Base-by-base conservation (phyloP, 306 rosid species). In the Trichosanthes truncata region DNA sequence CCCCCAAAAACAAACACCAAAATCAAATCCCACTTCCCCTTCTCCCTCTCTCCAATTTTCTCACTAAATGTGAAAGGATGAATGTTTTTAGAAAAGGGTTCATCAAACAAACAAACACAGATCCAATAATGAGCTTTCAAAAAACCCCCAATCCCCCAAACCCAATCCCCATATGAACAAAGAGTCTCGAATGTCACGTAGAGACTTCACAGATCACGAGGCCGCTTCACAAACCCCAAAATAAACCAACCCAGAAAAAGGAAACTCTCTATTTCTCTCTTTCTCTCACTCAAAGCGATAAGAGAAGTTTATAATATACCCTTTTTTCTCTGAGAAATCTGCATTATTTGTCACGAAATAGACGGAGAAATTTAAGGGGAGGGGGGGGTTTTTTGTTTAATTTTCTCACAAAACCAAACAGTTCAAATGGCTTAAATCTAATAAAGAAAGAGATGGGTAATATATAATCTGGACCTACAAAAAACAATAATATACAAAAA, bases 321-420 rank as follows among this genome's bases (percentile, higher is more conserved):
- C 43, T 55, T 35, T 5, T 61, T 5, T 2, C 51, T 53, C 45
- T 4, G 23, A 12, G 49, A 77, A 40, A 21, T 53, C 69, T 4
- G 68, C 80, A 77, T 57, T 77, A 77, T 77, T 77, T 77, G 53
- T 77, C 80, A 77, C 80, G 69, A 77, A 77, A 77, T 77, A 38
- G 80, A 57, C 80, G 66, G 80, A 77, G 80, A 38, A 77, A 77
- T 33, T 77, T n/a, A 77, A 56, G 80, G 51, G 31, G 53, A 3
- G 0, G 4, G 17, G 5, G 79, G 15, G n/a, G n/a, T n/a, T n/a
- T 36, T n/a, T 36, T 14, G 25, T 35, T 76, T 51, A 48, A 8
- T 52, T 75, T 75, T 11, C 45, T 18, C 15, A 26, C 17, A 31
- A 67, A 14, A 72, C 40, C 40, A 7, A 46, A 71, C 77, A 72